Evolutionary conservation across 192 early-diverging fungal species (phyloP).

Genomic region (Podila minutissima): DNA sequence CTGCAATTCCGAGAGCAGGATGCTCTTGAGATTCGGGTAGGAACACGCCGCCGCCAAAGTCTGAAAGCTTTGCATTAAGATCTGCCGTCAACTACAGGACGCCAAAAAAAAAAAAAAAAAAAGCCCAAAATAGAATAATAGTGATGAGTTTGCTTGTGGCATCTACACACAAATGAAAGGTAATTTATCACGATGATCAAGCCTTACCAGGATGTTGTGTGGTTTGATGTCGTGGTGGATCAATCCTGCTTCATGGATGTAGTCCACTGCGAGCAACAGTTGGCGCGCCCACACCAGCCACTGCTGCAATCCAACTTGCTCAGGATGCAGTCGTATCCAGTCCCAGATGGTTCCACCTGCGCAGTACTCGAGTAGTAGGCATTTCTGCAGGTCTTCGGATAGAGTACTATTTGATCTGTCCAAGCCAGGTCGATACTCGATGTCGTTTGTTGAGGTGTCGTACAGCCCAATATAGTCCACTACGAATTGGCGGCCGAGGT

Average conservation of each 20-base stretch:
- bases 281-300: constrained; percentile 67
- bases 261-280: constrained; percentile 60
- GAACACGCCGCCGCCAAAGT: constrained; percentile 52
- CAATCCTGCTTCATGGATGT: constrained; percentile 58
- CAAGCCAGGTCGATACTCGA: neutral
- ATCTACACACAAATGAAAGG: neutral
- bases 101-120: constrained; percentile 36
- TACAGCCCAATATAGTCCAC: constrained; percentile 40
- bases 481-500: constrained; percentile 24
- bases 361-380: constrained; percentile 66
- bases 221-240: constrained; percentile 71
- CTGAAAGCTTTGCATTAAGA: constrained; percentile 25
- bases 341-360: constrained; percentile 63
- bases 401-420: neutral
- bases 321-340: constrained; percentile 60
- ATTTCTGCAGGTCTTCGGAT: constrained; percentile 19
- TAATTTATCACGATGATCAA: neutral
- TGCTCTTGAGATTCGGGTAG: neutral
- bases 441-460: constrained; percentile 6
- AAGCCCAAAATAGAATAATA: too few relatives aligned
- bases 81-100: neutral
- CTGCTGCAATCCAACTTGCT: constrained; percentile 33
- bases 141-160: constrained; percentile 1
- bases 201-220: constrained; percentile 64
- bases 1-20: constrained; percentile 5